Evolutionary conservation across 306 rosid genomes (phyloP).

Genomic region (Glycine soja): DNA sequence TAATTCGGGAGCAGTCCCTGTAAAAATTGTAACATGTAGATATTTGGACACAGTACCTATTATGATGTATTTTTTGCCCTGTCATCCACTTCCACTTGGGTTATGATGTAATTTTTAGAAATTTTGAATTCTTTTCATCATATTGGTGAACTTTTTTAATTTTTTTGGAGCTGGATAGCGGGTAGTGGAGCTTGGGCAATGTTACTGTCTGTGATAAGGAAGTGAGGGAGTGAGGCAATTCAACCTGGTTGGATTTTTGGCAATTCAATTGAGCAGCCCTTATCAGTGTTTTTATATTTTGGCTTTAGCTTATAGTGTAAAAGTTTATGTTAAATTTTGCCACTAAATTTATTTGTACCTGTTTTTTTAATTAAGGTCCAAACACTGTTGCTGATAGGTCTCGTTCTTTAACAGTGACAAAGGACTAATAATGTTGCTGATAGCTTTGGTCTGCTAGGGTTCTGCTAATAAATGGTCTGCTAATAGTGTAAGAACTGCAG

Average conservation of each 20-base stretch:
- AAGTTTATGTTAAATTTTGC: constrained; percentile 10
- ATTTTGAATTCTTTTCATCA: background rate
- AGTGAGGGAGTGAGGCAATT: background rate
- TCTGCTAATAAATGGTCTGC: no score
- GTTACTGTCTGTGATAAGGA: no score
- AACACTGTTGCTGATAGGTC: constrained; percentile 74
- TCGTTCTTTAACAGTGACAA: no score
- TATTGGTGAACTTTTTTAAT: background rate
- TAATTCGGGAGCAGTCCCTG: background rate
- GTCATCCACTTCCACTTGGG: background rate
- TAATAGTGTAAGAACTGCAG: no score
- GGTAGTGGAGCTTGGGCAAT: background rate
- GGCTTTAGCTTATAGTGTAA: constrained; percentile 5
- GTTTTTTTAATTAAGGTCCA: constrained; percentile 66
- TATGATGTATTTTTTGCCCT: background rate
- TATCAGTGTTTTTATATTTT: background rate
- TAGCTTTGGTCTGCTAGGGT: constrained; percentile 86
- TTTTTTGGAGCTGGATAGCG: background rate
- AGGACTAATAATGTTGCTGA: no score
- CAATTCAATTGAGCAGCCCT: constrained; percentile 18
- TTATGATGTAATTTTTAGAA: background rate
- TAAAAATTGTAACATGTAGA: constrained; percentile 5
- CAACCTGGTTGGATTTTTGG: background rate
- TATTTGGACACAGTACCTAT: background rate
- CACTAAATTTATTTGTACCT: constrained; percentile 21